Evolutionary conservation across 352 stramenopile genomes (phyloP).

Genomic region (Phytopythium chamaehyphon): DNA sequence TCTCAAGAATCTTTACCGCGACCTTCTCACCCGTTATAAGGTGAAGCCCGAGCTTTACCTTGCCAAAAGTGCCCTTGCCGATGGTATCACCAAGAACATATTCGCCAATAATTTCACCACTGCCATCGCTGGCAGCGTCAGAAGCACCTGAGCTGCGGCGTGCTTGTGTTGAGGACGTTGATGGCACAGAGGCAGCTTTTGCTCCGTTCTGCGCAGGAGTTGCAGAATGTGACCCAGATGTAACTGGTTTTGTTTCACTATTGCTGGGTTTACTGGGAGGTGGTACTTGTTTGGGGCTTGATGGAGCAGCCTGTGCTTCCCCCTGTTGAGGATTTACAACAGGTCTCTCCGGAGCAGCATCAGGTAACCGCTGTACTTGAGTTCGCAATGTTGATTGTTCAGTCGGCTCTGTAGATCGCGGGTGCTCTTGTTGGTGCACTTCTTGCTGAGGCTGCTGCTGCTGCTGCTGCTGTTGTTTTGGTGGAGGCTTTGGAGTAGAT

Average conservation of each 20-base stretch:
- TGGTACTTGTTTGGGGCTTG: too few relatives aligned
- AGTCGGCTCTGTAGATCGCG: too few relatives aligned
- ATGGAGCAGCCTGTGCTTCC: too few relatives aligned
- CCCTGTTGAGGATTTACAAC: too few relatives aligned
- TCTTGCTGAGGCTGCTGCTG: constrained; percentile 3
- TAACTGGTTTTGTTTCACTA: too few relatives aligned
- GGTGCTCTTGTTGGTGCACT: constrained; percentile 12
- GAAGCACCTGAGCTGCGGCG: constrained; percentile 2
- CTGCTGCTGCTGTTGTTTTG: constrained; percentile 16
- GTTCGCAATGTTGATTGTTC: background rate
- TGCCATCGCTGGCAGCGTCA: constrained; percentile 11
- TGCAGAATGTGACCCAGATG: too few relatives aligned
- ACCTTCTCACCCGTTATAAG: constrained; percentile 90
- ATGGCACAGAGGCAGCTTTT: too few relatives aligned
- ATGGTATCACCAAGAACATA: constrained; percentile 91
- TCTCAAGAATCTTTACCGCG: constrained; percentile 92
- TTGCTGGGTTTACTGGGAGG: too few relatives aligned
- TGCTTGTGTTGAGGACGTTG: background rate
- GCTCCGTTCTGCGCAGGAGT: too few relatives aligned
- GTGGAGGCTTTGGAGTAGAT: constrained; percentile 10
- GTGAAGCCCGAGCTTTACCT: constrained; percentile 88
- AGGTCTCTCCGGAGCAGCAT: too few relatives aligned
- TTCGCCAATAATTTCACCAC: constrained; percentile 67
- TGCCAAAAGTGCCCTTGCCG: constrained; percentile 93
- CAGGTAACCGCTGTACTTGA: too few relatives aligned